These are phyloP conservation scores for Lipomyces mesembrius DNA, from an alignment of 805 yeast species.

Conservation along the genomic window DNA sequence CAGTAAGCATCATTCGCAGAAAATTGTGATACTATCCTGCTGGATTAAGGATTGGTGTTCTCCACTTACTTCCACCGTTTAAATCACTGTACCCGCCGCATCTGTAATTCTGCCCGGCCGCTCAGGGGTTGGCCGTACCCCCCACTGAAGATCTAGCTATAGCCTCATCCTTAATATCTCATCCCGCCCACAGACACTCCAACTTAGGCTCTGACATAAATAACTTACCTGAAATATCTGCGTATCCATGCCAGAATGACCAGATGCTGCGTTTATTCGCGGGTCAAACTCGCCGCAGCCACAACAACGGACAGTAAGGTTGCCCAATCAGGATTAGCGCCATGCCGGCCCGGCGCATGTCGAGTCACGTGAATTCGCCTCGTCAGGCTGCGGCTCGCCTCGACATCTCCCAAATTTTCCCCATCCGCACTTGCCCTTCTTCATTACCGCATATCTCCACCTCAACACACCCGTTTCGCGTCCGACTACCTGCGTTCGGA, in stretches of 20 bases:
- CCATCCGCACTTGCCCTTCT: background rate
- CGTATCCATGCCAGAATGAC: background rate
- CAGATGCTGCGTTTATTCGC: background rate
- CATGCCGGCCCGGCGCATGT: slow-evolving; percentile 3
- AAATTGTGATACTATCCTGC: too few relatives aligned
- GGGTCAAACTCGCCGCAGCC: background rate
- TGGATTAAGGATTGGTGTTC: too few relatives aligned
- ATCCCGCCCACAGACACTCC: background rate
- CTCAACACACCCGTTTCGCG: background rate
- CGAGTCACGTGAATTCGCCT: slow-evolving; percentile 9
- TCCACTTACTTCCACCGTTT: too few relatives aligned
- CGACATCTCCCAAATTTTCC: slow-evolving; percentile 4
- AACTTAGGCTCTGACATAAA: background rate
- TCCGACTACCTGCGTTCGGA: slow-evolving; percentile 1
- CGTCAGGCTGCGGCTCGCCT: slow-evolving; percentile 6
- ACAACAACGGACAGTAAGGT: background rate
- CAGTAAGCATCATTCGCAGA: too few relatives aligned
- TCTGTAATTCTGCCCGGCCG: too few relatives aligned
- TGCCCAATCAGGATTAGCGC: slow-evolving; percentile 2
- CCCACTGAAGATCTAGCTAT: too few relatives aligned
- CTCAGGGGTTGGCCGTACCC: background rate
- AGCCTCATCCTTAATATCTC: background rate
- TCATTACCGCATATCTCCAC: background rate
- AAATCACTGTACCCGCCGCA: too few relatives aligned
- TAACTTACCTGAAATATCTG: background rate